A percentile compares a stretch with the other conserved stretches of the same genome.
phyloP scores from a whole-genome alignment of 352 stramenopile species.

The Globisporangium solare region DNA sequence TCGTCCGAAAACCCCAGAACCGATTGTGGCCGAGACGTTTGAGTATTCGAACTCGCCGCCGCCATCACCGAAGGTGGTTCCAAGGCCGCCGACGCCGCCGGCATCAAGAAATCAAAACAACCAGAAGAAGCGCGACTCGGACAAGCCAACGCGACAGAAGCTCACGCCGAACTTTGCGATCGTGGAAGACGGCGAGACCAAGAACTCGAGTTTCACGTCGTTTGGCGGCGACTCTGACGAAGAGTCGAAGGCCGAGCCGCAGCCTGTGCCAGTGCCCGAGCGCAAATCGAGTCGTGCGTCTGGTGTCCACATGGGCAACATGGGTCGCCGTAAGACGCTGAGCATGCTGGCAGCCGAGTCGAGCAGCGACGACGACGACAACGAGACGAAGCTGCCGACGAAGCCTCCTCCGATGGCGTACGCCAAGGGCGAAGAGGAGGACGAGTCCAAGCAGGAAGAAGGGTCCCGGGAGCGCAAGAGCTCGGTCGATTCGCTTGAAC shows the following conservation, averaged over 20 bases:
- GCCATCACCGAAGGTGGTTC: slow-evolving; percentile 15
- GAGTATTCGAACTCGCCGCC: slow-evolving; percentile 13
- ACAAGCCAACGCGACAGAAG: slow-evolving; percentile 5
- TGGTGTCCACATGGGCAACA: slow-evolving; percentile 52
- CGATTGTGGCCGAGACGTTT: slow-evolving; percentile 8
- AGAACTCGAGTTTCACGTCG: slow-evolving; percentile 78
- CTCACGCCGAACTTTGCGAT: slow-evolving; percentile 72
- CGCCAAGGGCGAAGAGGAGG: slow-evolving; percentile 31
- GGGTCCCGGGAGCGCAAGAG: slow-evolving; percentile 48
- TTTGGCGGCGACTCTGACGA: slow-evolving; percentile 82
- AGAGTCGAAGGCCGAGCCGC: slow-evolving; percentile 67
- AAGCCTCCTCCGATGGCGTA: slow-evolving; percentile 36
- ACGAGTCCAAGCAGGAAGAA: slow-evolving; percentile 25
- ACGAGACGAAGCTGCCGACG: slow-evolving; percentile 43
- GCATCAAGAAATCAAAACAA: slow-evolving; percentile 12
- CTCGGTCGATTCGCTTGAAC: slow-evolving; percentile 72
- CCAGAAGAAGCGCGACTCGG: slow-evolving; percentile 2
- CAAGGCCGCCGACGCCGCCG: slow-evolving; percentile 21
- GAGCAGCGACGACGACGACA: slow-evolving; percentile 69
- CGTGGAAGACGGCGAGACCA: slow-evolving; percentile 47
- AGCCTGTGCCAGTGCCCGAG: slow-evolving; percentile 40
- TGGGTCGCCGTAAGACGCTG: slow-evolving; percentile 63
- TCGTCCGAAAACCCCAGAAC: slow-evolving; percentile 1
- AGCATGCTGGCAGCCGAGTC: slow-evolving; percentile 70
- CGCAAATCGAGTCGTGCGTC: slow-evolving; percentile 28